Evolutionary conservation across 1,284 basidiomycete genomes (phyloP), one percentile per base, ranked within the genome.

Genomic region (Somion occarium): DNA sequence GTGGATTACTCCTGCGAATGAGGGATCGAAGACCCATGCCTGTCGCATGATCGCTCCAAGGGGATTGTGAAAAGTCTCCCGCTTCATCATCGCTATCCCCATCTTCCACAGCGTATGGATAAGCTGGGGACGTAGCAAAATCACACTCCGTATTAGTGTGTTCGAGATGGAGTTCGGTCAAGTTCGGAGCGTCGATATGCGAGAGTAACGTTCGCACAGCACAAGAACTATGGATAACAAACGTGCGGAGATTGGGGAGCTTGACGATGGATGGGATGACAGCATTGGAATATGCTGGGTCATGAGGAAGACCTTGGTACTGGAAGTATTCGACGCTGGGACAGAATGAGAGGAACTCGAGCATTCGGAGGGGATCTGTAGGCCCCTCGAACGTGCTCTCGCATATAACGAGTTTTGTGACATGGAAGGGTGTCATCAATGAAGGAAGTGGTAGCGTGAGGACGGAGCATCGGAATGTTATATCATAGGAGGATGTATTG

Each of bases 81-180:
- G 79, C 80, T 59, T 88, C 85, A 59, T 88, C 86, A 9, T 84
- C 85, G 57, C 78, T 81, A 55, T 88, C 85, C 25, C 85, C 86
- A 3, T 72, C 67, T 20, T 57, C 51, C 13, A 26, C 20, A 5
- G 38, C 46, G 23, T 49, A 34, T 2, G 56, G 55, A 48, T 61
- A 63, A 5, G 60, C 55, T 20, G 63, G 60, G 5, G 52, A 26
- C 24, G 60, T 57, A 20, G 52, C 56, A 27, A 83, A 69, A 42
- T 68, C 64, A 53, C 76, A 79, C 51, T 84, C 82, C 59, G 81
- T 76, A 58, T 88, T 88, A 23, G 88, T 70, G 54, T 83, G 78
- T 4, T 78, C 72, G 52, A 89, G 79, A 59, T 74, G 75, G 44
- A 89, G 79, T 48, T 79, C 74, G 42, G 65, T 66, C 20, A 89